These are phyloP conservation scores for Tylopilus orsonianus DNA, from an alignment of 1,284 basidiomycete genomes.

Conservation along the genomic window DNA sequence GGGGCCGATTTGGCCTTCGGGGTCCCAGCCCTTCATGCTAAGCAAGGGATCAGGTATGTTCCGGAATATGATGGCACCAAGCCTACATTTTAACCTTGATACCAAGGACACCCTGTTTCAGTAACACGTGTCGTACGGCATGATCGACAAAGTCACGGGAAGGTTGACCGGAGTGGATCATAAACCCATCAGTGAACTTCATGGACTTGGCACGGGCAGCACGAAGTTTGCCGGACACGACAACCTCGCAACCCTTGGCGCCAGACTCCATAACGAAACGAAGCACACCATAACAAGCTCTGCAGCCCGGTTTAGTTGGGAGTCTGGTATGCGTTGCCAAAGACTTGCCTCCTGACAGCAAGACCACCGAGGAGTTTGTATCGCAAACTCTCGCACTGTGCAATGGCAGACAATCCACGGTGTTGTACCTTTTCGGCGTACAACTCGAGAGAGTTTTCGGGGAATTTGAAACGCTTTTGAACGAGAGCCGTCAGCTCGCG, in stretches of 20 bases:
- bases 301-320: constrained; percentile 32
- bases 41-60: constrained; percentile 12
- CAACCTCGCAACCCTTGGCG: constrained; percentile 99
- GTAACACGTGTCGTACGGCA: constrained; percentile 97
- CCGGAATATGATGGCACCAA: background rate
- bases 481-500: constrained; percentile 98
- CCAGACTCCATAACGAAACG: constrained; percentile 99
- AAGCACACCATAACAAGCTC: constrained; percentile 99
- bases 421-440: constrained; percentile 99
- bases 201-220: constrained; percentile 99
- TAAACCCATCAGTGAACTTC: constrained; percentile 99
- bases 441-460: constrained; percentile 97
- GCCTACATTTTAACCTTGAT: constrained; percentile 99
- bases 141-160: constrained; percentile 96
- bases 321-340: constrained; percentile 18
- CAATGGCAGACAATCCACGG: constrained; percentile 97
- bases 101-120: constrained; percentile 98
- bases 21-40: constrained; percentile 97
- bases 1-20: constrained; percentile 86
- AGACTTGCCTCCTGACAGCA: constrained; percentile 85
- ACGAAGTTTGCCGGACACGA: constrained; percentile 99
- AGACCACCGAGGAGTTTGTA: constrained; percentile 99
- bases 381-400: constrained; percentile 97
- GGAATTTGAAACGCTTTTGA: constrained; percentile 99
- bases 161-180: constrained; percentile 99